Evolutionary conservation across 352 stramenopile species (phyloP).

Genomic region (Phytopythium ostracodes): DNA sequence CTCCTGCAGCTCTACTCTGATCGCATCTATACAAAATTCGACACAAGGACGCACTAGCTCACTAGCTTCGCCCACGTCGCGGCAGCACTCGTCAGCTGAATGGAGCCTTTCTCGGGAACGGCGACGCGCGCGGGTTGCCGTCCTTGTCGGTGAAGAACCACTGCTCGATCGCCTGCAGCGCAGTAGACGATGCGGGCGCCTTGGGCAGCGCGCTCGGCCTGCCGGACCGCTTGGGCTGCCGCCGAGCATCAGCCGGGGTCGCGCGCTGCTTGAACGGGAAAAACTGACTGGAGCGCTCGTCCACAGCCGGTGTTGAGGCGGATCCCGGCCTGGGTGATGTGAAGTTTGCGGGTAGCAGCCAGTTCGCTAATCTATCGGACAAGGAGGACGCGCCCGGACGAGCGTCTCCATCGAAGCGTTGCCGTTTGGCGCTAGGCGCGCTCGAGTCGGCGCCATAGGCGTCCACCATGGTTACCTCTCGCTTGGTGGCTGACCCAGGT

Average conservation of each 20-base stretch:
- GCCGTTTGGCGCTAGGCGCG: constrained; percentile 31
- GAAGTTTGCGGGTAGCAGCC: constrained; percentile 34
- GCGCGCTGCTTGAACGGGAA: constrained; percentile 35
- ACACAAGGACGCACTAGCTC: not conserved
- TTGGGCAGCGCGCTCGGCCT: constrained; percentile 3
- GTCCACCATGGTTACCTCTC: constrained; percentile 23
- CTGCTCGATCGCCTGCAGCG: constrained; percentile 42
- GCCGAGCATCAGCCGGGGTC: constrained; percentile 11
- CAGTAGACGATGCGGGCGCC: constrained; percentile 23
- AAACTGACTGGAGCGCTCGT: constrained; percentile 19
- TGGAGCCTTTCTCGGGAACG: constrained; percentile 24
- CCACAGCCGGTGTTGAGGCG: constrained; percentile 10
- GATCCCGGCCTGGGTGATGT: constrained; percentile 5
- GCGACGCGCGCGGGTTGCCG: constrained; percentile 24
- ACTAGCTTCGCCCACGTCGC: not conserved
- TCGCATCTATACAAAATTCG: not conserved
- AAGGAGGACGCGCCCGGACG: constrained; percentile 18
- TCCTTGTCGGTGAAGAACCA: constrained; percentile 54
- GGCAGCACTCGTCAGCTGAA: constrained; percentile 9
- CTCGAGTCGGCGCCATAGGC: constrained; percentile 14
- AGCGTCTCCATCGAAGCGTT: constrained; percentile 29
- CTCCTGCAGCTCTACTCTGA: not conserved
- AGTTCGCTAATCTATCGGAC: constrained; percentile 49
- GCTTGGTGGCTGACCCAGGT: constrained; percentile 24
- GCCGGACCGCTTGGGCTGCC: constrained; percentile 3